Evolutionary conservation across 306 rosid genomes (phyloP).

Genomic region (Boehmeria nivea): DNA sequence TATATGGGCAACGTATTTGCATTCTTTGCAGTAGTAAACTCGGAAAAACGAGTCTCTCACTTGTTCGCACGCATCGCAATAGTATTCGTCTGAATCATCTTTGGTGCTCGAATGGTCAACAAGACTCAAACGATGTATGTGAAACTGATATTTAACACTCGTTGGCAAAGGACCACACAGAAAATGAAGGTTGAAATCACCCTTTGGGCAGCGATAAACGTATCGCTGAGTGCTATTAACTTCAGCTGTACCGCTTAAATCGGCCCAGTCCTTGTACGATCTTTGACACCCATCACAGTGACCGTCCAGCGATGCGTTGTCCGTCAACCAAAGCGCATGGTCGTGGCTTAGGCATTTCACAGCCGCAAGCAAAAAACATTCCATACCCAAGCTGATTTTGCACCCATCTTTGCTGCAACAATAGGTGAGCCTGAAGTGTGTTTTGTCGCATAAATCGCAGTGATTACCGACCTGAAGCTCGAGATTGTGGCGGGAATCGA

Average conservation of each 20-base stretch:
- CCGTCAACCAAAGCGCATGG: background rate
- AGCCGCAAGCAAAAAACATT: too few species aligned
- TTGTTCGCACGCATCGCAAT: background rate
- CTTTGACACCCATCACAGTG: background rate
- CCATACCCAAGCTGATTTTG: too few species aligned
- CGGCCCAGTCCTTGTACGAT: background rate
- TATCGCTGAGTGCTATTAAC: background rate
- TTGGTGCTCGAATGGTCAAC: background rate
- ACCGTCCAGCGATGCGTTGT: background rate
- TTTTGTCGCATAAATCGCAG: background rate
- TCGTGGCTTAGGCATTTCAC: too few species aligned
- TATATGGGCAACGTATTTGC: background rate
- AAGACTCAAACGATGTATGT: background rate
- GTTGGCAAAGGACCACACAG: background rate
- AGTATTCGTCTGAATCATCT: background rate
- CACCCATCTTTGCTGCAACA: too few species aligned
- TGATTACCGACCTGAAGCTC: background rate
- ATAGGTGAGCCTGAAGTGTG: background rate
- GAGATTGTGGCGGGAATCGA: too few species aligned
- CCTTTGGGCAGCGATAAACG: background rate
- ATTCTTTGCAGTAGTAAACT: background rate
- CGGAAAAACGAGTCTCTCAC: background rate
- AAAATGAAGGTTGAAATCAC: slow-evolving; percentile 1
- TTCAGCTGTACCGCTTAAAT: background rate
- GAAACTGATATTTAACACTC: background rate